phyloP scores from a whole-genome alignment of 2,329 filamentous ascomycete species.

The Hortaea werneckii region DNA sequence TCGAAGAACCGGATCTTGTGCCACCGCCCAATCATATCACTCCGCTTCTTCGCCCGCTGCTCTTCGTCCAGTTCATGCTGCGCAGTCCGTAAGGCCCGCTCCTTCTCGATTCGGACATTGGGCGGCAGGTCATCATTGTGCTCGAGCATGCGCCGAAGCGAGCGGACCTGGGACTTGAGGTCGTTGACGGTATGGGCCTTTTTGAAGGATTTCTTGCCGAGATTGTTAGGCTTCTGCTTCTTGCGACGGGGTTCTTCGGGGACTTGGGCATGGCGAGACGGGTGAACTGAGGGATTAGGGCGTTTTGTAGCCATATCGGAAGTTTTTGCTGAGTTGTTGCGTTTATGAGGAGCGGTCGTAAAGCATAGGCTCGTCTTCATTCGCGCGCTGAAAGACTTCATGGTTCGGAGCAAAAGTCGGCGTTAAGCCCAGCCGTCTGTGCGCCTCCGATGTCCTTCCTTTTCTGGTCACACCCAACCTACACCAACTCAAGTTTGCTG shows the following conservation, averaged over 20 bases:
- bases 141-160: conserved; percentile 55
- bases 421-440: too few species aligned
- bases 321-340: too few species aligned
- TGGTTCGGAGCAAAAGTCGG: too few species aligned
- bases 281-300: conserved; percentile 11
- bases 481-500: too few species aligned
- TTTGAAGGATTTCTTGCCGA: conserved; percentile 16
- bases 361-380: too few species aligned
- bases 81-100: conserved; percentile 60
- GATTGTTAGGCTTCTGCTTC: conserved; percentile 14
- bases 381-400: too few species aligned
- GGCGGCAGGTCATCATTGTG: conserved; percentile 29
- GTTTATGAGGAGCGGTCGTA: too few species aligned
- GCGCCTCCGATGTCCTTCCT: too few species aligned
- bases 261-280: conserved; percentile 15
- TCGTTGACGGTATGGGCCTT: conserved; percentile 39
- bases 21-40: conserved; percentile 65
- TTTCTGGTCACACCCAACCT: too few species aligned
- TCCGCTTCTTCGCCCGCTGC: conserved; percentile 50
- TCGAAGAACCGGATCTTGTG: conserved; percentile 81
- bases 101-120: conserved; percentile 54
- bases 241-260: conserved; percentile 12
- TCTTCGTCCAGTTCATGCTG: conserved; percentile 53
- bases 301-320: conserved; percentile 17
- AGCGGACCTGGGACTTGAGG: conserved; percentile 61